Percentiles rank a stretch among this genome's conserved stretches.
Evolutionary conservation across 352 stramenopile species (phyloP).

Genomic region (Globisporangium nodosum): DNA sequence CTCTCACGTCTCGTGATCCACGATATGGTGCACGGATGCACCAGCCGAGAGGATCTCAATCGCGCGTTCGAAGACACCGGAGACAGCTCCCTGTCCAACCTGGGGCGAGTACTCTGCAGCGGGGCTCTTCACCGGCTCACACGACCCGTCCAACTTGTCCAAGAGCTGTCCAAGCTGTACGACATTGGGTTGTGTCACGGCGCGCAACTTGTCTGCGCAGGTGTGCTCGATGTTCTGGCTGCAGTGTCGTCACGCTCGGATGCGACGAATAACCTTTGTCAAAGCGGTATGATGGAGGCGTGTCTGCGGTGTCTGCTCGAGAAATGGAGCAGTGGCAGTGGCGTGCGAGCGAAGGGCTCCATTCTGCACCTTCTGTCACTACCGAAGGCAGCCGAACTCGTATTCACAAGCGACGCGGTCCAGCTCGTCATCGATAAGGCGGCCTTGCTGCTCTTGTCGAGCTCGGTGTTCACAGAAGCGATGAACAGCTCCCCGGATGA

Average conservation of each 20-base stretch:
- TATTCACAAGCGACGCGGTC: slow-evolving; percentile 16
- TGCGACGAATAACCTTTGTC: not conserved
- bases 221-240: slow-evolving; percentile 1
- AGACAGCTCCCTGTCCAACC: not conserved
- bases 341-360: not conserved
- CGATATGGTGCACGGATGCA: not conserved
- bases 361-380: slow-evolving; percentile 10
- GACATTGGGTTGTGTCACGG: not conserved
- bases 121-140: not conserved
- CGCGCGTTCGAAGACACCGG: not conserved
- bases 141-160: slow-evolving; percentile 1
- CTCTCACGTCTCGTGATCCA: not conserved
- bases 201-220: not conserved
- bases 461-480: slow-evolving; percentile 20
- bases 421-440: slow-evolving; percentile 12
- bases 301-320: slow-evolving; percentile 4
- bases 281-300: not conserved
- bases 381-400: not conserved
- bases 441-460: slow-evolving; percentile 14
- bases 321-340: not conserved
- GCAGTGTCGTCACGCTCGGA: not conserved
- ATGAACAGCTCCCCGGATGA: slow-evolving; percentile 37
- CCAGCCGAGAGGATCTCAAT: not conserved
- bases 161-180: slow-evolving; percentile 3
- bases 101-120: slow-evolving; percentile 2